Evolutionary conservation across 495 filamentous ascomycete genomes (phyloP).

Genomic region (Tuber umbilicatum): DNA sequence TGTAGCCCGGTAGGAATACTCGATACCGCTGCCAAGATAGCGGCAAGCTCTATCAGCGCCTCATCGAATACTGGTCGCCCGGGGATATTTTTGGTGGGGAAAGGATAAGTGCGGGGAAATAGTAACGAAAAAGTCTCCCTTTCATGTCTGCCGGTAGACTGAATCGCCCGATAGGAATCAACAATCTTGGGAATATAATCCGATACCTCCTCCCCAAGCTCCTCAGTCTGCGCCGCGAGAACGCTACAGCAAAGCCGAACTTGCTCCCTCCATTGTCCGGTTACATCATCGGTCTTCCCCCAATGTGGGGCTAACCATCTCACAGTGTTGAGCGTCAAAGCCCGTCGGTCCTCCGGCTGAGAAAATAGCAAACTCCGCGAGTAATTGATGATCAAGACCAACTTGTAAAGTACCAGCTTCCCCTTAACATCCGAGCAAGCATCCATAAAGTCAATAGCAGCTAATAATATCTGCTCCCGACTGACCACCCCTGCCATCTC

Average conservation of each 20-base stretch:
- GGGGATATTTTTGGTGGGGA: conserved; percentile 64
- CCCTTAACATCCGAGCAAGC: conserved; percentile 82
- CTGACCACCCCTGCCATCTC: conserved; percentile 70
- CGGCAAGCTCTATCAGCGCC: conserved; percentile 78
- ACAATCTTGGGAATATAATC: conserved; percentile 86
- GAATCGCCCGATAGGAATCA: conserved; percentile 75
- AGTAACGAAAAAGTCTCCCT: conserved; percentile 72
- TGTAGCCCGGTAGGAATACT: conserved; percentile 62
- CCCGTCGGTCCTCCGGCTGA: conserved; percentile 62
- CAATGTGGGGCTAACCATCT: conserved; percentile 92
- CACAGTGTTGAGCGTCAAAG: conserved; percentile 71
- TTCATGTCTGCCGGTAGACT: conserved; percentile 55
- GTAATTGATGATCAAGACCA: conserved; percentile 86
- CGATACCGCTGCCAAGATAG: conserved; percentile 73
- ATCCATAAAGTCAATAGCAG: conserved; percentile 89
- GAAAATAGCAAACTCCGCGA: conserved; percentile 72
- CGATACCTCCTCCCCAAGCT: conserved; percentile 71
- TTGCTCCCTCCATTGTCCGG: conserved; percentile 84
- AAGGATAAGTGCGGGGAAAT: conserved; percentile 85
- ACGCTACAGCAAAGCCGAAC: conserved; percentile 87
- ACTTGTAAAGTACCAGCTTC: conserved; percentile 88
- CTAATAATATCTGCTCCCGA: conserved; percentile 77
- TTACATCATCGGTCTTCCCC: conserved; percentile 66
- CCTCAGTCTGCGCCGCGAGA: conserved; percentile 70
- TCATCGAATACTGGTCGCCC: conserved; percentile 70